Evolutionary conservation across 768 basidiomycete species (phyloP).

Genomic region (Tulasnella sp.): DNA sequence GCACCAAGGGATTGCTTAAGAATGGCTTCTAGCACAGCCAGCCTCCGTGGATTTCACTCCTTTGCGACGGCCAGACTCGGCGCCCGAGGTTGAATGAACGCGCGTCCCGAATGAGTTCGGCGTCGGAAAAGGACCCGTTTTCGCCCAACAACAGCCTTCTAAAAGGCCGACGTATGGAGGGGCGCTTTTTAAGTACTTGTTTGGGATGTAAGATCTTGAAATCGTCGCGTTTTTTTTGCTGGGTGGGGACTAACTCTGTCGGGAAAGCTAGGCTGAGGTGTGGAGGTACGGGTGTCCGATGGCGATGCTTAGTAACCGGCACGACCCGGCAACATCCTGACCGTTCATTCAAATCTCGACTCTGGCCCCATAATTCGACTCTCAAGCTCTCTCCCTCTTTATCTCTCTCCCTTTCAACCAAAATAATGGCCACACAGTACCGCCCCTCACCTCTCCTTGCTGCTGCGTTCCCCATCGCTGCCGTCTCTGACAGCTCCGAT

Average conservation of each 20-base stretch:
- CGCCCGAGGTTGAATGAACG: too few species aligned
- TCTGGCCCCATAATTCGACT: too few species aligned
- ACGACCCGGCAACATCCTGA: not conserved
- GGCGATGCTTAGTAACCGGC: not conserved
- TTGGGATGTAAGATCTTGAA: not conserved
- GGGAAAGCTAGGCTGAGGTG: not conserved
- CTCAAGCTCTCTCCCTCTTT: not conserved
- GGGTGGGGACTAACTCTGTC: not conserved
- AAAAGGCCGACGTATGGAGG: not conserved
- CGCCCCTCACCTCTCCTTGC: constrained; percentile 5
- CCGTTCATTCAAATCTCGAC: not conserved
- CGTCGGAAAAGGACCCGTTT: not conserved
- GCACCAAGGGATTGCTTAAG: too few species aligned
- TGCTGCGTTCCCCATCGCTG: constrained; percentile 22
- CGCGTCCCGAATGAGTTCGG: not conserved
- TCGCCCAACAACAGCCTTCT: not conserved
- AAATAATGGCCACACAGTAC: not conserved
- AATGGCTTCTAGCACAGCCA: too few species aligned
- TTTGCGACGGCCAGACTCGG: too few species aligned
- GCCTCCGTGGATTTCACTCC: too few species aligned
- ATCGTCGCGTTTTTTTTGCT: not conserved
- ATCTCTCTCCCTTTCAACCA: not conserved
- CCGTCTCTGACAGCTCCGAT: constrained; percentile 24
- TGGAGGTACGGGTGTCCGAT: not conserved
- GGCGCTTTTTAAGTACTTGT: not conserved